Base-by-base conservation (phyloP, 2,329 filamentous ascomycete species). In the Fusarium sarcochroum region DNA sequence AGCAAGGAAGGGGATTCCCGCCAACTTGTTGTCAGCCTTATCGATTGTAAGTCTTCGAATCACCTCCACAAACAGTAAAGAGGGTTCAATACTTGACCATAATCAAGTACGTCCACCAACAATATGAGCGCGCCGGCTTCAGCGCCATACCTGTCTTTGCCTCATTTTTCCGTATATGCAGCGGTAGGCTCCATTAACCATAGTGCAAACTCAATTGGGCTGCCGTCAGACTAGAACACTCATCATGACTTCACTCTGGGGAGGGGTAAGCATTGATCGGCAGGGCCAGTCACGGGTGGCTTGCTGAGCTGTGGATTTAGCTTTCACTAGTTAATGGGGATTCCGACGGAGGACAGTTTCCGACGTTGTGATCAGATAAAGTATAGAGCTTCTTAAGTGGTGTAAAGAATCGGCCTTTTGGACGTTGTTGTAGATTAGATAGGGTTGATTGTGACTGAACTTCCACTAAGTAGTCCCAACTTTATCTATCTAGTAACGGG, bases 221-320 rank as follows among this genome's bases (percentile, higher is more conserved):
- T n/a, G 15, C 13, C 27, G 8, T 4, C n/a, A 23, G 32, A 32
- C 10, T 37, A 5, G 3, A 23, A 27, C 7, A 32, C 32, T 60
- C 44, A 60, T 25, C 15, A 58, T 60, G 44, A 60, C 52, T 60
- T 58, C 52, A 58, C 35, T 11, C 5, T 11, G 11, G 6, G 10
- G 53, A 50, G 45, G 54, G 46, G 40, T 32, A 32, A 18, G 25
- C 17, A n/a, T 57, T 23, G 58, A 58, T 61, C 45, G 25, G 40
- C 38, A 58, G 53, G 58, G 53, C 58, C 13, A 45, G 40, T 20
- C 27, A 17, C 45, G 40, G 40, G 58, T 59, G 58, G 58, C 58
- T 58, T 50, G 23, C 21, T 7, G 32, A 47, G n/a, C 21, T 57
- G 18, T 20, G 5, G 10, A 14, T 41, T 48, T 57, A 35, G 35